Percentiles rank a stretch among this genome's conserved stretches.
phyloP scores from a whole-genome alignment of 2,329 filamentous ascomycete genomes.

The Botryotinia calthae region DNA sequence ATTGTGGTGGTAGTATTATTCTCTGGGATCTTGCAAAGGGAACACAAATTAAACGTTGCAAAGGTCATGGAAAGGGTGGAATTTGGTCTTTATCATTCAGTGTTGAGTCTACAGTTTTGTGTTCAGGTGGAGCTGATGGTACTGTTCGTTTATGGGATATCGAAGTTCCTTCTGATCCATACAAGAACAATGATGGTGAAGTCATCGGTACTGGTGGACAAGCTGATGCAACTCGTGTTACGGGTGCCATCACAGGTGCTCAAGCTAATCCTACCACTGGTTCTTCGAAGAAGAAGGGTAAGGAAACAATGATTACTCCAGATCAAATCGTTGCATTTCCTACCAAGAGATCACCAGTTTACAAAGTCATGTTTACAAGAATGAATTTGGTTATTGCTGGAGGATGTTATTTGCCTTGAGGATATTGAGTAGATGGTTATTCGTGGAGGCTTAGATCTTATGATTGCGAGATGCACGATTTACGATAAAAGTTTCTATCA shows the following conservation, averaged over 20 bases:
- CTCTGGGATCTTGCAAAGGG: conserved; percentile 94
- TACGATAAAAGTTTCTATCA: neutral
- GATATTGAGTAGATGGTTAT: neutral
- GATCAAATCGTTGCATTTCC: conserved; percentile 95
- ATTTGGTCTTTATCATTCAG: conserved; percentile 94
- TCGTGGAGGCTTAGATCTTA: neutral
- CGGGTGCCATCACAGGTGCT: conserved; percentile 32
- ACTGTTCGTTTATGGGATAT: conserved; percentile 96
- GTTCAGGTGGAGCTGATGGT: conserved; percentile 86
- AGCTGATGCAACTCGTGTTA: conserved; percentile 51
- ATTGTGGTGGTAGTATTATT: conserved; percentile 83
- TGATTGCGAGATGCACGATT: neutral
- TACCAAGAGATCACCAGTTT: conserved; percentile 93
- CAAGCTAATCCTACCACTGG: conserved; percentile 38
- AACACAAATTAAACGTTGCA: conserved; percentile 83
- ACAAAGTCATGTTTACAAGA: conserved; percentile 87
- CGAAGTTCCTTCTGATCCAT: conserved; percentile 64
- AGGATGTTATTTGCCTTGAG: conserved; percentile 54
- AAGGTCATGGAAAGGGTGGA: conserved; percentile 88
- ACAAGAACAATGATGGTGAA: conserved; percentile 50
- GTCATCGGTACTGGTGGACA: conserved; percentile 44
- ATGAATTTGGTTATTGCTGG: conserved; percentile 93
- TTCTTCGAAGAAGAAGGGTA: conserved; percentile 69
- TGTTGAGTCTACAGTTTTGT: conserved; percentile 84
- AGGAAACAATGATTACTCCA: conserved; percentile 84